Evolutionary conservation across 148 eudicot species (phyloP).

Genomic region (Chenopodium berlandieri): DNA sequence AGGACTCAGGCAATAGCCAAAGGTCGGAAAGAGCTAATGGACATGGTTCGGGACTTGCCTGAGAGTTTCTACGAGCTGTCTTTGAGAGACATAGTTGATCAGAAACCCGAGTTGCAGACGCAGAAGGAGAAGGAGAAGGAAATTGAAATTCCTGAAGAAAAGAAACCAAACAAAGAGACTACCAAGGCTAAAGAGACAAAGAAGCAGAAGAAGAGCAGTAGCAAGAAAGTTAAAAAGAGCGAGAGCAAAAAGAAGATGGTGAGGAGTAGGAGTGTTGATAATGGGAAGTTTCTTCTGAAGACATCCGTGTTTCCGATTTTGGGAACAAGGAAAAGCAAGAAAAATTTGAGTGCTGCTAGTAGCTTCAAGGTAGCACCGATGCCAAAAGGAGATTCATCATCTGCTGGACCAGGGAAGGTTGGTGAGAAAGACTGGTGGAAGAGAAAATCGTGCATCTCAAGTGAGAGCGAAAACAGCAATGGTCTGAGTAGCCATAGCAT

Average conservation of each 20-base stretch:
- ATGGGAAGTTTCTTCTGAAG: conserved; percentile 54
- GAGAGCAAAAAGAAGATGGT: conserved; percentile 47
- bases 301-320: conserved; percentile 58
- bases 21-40: conserved; percentile 78
- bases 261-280: conserved; percentile 49
- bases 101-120: conserved; percentile 18
- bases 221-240: conserved; percentile 41
- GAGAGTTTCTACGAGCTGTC: conserved; percentile 75
- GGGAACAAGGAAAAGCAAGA: conserved; percentile 39
- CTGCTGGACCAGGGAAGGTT: conserved; percentile 20
- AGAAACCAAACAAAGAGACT: conserved; percentile 8
- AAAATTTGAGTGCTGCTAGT: conserved; percentile 20
- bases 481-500: conserved; percentile 26
- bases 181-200: conserved; percentile 10
- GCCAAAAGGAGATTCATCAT: conserved; percentile 21
- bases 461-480: conserved; percentile 42
- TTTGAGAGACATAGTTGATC: conserved; percentile 65
- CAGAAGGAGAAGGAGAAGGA: conserved; percentile 30
- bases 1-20: conserved; percentile 64
- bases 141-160: conserved; percentile 26
- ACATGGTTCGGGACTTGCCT: conserved; percentile 74
- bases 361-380: conserved; percentile 46
- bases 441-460: conserved; percentile 46
- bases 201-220: conserved; percentile 30
- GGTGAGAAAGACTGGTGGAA: conserved; percentile 75